A percentile compares a stretch with the other conserved stretches of the same genome.
Evolutionary conservation across 2,329 filamentous ascomycete genomes (phyloP).

Genomic region (Coleophoma cylindrospora): DNA sequence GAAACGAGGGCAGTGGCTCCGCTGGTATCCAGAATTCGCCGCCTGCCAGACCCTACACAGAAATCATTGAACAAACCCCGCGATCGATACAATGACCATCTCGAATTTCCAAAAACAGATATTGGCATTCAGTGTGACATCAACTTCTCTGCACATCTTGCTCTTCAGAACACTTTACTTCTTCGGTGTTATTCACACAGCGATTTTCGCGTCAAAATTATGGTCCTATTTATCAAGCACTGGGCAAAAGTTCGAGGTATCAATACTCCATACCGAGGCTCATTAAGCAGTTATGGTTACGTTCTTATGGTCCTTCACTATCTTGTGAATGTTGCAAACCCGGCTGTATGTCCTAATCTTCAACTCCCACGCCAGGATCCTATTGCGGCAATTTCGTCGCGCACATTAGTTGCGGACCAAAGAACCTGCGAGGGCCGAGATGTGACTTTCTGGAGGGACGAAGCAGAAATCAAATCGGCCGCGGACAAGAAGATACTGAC

Average conservation of each 20-base stretch:
- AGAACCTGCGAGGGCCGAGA: slow-evolving; percentile 57
- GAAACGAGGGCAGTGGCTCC: slow-evolving; percentile 2
- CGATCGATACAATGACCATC: slow-evolving; percentile 49
- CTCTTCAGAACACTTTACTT: slow-evolving; percentile 76
- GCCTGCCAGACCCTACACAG: slow-evolving; percentile 32
- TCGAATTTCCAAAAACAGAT: slow-evolving; percentile 74
- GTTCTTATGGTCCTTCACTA: slow-evolving; percentile 91
- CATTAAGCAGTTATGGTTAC: slow-evolving; percentile 85
- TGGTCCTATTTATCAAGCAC: slow-evolving; percentile 83
- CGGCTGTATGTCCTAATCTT: slow-evolving; percentile 81
- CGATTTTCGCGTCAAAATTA: slow-evolving; percentile 69
- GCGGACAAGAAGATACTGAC: slow-evolving; percentile 56
- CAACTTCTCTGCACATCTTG: slow-evolving; percentile 83
- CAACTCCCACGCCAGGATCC: slow-evolving; percentile 51
- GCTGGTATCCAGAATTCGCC: slow-evolving; percentile 20
- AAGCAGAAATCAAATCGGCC: slow-evolving; percentile 60
- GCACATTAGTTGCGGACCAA: slow-evolving; percentile 30
- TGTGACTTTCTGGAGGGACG: slow-evolving; percentile 75
- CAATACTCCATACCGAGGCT: slow-evolving; percentile 82
- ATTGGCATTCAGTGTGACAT: slow-evolving; percentile 88
- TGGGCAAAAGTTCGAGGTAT: slow-evolving; percentile 85
- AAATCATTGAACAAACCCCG: slow-evolving; percentile 42
- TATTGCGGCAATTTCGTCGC: slow-evolving; percentile 33
- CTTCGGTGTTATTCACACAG: slow-evolving; percentile 78
- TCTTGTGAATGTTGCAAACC: slow-evolving; percentile 73